phyloP scores from a whole-genome alignment of 352 stramenopile species.

The Phytophthora citrophthora region DNA sequence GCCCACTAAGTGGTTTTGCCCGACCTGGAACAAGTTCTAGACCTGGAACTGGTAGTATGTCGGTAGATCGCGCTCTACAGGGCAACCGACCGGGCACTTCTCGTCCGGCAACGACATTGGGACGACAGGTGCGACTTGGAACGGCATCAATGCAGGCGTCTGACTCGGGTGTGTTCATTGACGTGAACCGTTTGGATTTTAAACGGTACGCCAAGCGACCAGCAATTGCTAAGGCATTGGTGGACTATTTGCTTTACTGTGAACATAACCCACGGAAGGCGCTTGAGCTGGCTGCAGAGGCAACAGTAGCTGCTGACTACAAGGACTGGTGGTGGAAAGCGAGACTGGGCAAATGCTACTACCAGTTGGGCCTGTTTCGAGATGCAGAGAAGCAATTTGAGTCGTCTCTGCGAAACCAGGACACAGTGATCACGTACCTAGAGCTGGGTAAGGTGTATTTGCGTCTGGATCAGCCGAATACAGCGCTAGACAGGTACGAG shows the following conservation, averaged over 20 bases:
- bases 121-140: conserved; percentile 89
- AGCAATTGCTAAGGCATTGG: conserved; percentile 87
- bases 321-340: conserved; percentile 97
- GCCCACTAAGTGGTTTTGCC: conserved; percentile 89
- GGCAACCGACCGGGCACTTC: conserved; percentile 81
- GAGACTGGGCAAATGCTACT: conserved; percentile 95
- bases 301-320: conserved; percentile 87
- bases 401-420: conserved; percentile 85
- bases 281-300: conserved; percentile 91
- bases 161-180: conserved; percentile 87
- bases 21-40: conserved; percentile 80
- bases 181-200: conserved; percentile 91
- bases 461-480: conserved; percentile 94
- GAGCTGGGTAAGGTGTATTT: conserved; percentile 96
- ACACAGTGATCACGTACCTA: conserved; percentile 91
- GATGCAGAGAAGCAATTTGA: conserved; percentile 95
- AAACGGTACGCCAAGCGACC: conserved; percentile 88
- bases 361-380: conserved; percentile 92
- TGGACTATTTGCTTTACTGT: conserved; percentile 93
- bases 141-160: conserved; percentile 89
- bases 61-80: conserved; percentile 78
- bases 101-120: conserved; percentile 88
- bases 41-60: conserved; percentile 73
- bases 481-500: conserved; percentile 87
- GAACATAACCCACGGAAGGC: conserved; percentile 93